Percentiles rank a stretch among this genome's conserved stretches.
Conservation (phyloP, 352 stramenopile species). For the Globisporangium middletonii region DNA sequence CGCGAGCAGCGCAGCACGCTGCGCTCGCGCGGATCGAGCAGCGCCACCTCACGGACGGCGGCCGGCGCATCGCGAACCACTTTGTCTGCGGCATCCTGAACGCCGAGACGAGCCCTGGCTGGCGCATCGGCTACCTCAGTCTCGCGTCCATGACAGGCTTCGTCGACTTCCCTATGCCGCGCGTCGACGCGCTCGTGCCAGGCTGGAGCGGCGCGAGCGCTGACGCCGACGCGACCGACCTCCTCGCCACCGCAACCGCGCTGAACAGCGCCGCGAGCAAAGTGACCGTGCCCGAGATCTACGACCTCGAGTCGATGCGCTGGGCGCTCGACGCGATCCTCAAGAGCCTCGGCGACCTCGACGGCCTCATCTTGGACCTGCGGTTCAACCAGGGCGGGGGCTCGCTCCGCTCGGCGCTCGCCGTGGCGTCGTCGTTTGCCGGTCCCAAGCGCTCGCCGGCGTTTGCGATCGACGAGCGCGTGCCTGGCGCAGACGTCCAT, state of each 20-base stretch:
- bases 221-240: neutral
- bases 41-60: constrained; percentile 50
- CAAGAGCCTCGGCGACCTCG: constrained; percentile 45
- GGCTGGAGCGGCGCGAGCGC: constrained; percentile 24
- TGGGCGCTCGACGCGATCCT: constrained; percentile 84
- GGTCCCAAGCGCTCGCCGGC: constrained; percentile 35
- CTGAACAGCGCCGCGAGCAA: neutral
- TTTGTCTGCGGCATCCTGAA: constrained; percentile 70
- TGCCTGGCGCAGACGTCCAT: constrained; percentile 23
- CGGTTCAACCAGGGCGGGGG: constrained; percentile 72
- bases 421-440: constrained; percentile 71
- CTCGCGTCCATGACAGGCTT: constrained; percentile 74
- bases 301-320: constrained; percentile 83
- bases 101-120: constrained; percentile 62
- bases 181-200: constrained; percentile 49
- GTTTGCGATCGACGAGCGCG: constrained; percentile 66
- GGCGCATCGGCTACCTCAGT: constrained; percentile 72
- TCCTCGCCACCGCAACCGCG: constrained; percentile 6
- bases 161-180: constrained; percentile 68
- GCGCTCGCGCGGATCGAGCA: constrained; percentile 43
- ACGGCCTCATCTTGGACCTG: constrained; percentile 71
- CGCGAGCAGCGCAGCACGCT: constrained; percentile 24
- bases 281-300: constrained; percentile 65
- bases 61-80: constrained; percentile 51
- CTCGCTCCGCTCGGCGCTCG: constrained; percentile 51